Base-by-base conservation (phyloP, 805 yeast species). In the Kregervanrija pseudodelftensis region DNA sequence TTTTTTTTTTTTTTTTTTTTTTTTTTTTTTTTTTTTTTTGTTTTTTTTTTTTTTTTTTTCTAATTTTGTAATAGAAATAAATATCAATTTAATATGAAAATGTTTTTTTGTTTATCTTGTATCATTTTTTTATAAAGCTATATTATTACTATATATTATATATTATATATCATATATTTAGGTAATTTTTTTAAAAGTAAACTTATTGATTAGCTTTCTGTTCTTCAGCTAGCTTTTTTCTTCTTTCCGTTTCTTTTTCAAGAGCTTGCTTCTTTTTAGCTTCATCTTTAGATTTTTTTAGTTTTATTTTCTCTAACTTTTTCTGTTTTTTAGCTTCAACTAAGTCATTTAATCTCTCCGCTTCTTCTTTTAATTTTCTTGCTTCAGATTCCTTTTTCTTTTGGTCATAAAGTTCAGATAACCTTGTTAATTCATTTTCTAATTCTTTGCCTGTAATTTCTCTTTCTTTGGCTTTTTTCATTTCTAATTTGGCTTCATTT, bases 321-420 rank as follows among this genome's bases (percentile, higher is more conserved):
- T 55, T 54, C 49, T 45, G 46, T 49, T 45, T 57, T 51, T 49
- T 56, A 14, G 50, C 53, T 37, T 54, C 61, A 32, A 56, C 60
- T 44, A 47, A 45, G 45, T 51, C 61, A 58, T 54, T 63, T 53
- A 60, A 45, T 22, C 59, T 57, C 42, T 61, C 63, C 36, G 62
- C 49, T 53, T 66, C 67, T 11, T 42, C 36, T 39, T 49, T 42
- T 36, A 52, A 33, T 22, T 44, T 48, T 40, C 42, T 42, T 22
- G 45, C 47, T 36, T 47, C 54, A 12, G 45, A 30, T 35, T 50
- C 50, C 30, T 51, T 54, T 14, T 47, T 49, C 40, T 52, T 47
- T 40, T 46, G 47, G 8, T 37, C 41, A 38, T 40, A 42, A 15
- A 46, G 28, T 41, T 59, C 63, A 30, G 51, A 57, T 52, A 55